phyloP scores from a whole-genome alignment of 1,284 basidiomycete genomes.

The Rhodotorula sp. region DNA sequence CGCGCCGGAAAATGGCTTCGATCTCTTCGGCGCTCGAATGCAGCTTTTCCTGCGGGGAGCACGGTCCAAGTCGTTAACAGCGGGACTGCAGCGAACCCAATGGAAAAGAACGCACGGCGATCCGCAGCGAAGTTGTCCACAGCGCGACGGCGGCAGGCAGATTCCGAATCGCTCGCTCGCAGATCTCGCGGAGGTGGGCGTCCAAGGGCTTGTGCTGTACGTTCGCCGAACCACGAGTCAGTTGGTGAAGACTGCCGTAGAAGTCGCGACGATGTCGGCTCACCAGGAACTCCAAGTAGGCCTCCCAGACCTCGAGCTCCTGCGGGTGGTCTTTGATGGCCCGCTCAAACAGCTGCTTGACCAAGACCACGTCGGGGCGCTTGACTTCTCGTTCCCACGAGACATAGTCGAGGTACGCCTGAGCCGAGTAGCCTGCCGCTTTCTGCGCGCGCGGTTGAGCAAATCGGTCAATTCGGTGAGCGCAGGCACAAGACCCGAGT shows the following conservation, averaged over 20 bases:
- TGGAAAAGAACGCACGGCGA: conserved; percentile 4
- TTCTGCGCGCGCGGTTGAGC: conserved; percentile 2
- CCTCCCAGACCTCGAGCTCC: conserved; percentile 33
- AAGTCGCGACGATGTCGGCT: not conserved
- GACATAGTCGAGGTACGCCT: conserved; percentile 63
- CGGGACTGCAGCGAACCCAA: not conserved
- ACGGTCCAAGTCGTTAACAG: not conserved
- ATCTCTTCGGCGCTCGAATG: conserved; percentile 14
- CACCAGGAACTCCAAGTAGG: conserved; percentile 32
- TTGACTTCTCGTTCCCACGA: conserved; percentile 62
- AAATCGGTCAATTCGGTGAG: too few relatives aligned
- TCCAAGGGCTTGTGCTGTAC: conserved; percentile 16
- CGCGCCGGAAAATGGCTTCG: conserved; percentile 31
- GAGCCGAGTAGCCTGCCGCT: conserved; percentile 7
- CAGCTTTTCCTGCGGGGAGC: conserved; percentile 26
- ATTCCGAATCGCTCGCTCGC: conserved; percentile 59
- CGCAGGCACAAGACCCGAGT: too few relatives aligned
- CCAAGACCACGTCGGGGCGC: conserved; percentile 62
- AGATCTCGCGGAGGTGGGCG: conserved; percentile 9
- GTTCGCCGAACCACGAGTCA: not conserved
- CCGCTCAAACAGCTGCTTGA: conserved; percentile 69
- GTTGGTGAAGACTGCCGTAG: too few relatives aligned
- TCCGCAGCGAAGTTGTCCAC: conserved; percentile 68
- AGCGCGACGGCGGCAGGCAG: conserved; percentile 67
- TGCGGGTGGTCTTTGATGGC: conserved; percentile 54